Conservation (phyloP, 352 stramenopile genomes). For the Phytophthora sp. region DNA sequence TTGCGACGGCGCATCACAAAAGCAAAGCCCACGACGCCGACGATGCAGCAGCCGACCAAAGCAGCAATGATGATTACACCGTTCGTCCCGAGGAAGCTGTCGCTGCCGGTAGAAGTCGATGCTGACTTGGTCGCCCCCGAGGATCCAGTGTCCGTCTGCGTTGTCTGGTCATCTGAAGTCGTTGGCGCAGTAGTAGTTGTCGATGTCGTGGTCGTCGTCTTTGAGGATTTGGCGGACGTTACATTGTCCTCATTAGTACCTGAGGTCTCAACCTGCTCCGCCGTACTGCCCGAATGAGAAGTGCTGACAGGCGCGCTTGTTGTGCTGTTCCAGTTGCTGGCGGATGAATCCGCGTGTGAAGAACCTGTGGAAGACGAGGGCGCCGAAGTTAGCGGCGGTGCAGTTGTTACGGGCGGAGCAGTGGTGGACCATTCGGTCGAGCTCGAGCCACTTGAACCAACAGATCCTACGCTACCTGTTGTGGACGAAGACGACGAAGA, state of each 20-base stretch:
- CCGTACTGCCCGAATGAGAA: background rate
- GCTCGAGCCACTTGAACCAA: conserved; percentile 6
- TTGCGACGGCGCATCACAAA: conserved; percentile 60
- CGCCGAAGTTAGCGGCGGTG: conserved; percentile 25
- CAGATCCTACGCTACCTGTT: conserved; percentile 34
- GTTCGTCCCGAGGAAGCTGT: conserved; percentile 13
- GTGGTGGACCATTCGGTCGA: conserved; percentile 10
- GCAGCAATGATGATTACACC: conserved; percentile 48
- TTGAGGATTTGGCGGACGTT: background rate
- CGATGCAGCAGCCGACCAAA: conserved; percentile 45
- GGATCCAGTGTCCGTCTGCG: conserved; percentile 3
- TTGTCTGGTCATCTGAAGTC: conserved; percentile 7
- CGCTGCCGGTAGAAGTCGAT: conserved; percentile 19
- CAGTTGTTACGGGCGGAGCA: conserved; percentile 29
- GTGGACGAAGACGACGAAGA: conserved; percentile 25
- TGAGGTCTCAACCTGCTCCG: background rate
- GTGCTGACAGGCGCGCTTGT: conserved; percentile 8
- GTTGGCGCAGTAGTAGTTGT: conserved; percentile 14
- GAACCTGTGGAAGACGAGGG: conserved; percentile 33
- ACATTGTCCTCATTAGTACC: conserved; percentile 4
- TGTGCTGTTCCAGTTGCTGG: conserved; percentile 1
- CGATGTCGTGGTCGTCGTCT: background rate
- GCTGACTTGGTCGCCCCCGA: conserved; percentile 20
- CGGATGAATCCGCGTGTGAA: conserved; percentile 5
- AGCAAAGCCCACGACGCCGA: conserved; percentile 41